These are phyloP conservation scores for Sugiyamaella floridensis DNA, from an alignment of 805 yeast genomes.

Conservation along the genomic window DNA sequence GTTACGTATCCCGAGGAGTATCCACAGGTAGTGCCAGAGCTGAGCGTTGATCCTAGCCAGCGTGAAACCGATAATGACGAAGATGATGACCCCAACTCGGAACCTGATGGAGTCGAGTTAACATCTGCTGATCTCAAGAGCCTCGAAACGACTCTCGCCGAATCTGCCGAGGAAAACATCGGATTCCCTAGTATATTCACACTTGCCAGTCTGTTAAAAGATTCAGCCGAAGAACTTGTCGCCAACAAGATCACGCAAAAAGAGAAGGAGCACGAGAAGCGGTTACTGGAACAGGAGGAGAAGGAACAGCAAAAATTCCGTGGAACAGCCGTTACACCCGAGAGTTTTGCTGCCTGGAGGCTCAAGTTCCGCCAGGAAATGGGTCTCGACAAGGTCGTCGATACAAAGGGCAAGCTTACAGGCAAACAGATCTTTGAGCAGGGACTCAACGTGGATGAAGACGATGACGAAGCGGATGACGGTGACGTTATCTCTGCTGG, in stretches of 20 bases:
- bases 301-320: slow-evolving; percentile 84
- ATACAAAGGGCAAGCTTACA: slow-evolving; percentile 69
- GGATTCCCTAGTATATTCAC: slow-evolving; percentile 94
- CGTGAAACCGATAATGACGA: slow-evolving; percentile 40
- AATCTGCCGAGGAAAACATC: slow-evolving; percentile 58
- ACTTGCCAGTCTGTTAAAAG: slow-evolving; percentile 68
- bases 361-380: slow-evolving; percentile 59
- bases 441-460: slow-evolving; percentile 74
- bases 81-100: slow-evolving; percentile 40
- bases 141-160: slow-evolving; percentile 22
- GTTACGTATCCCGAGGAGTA: slow-evolving; percentile 71
- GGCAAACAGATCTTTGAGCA: slow-evolving; percentile 87
- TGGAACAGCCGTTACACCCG: slow-evolving; percentile 84
- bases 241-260: slow-evolving; percentile 45
- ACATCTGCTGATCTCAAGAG: slow-evolving; percentile 31
- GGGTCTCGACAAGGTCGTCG: slow-evolving; percentile 51
- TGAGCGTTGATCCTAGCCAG: slow-evolving; percentile 38
- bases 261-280: slow-evolving; percentile 54
- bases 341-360: slow-evolving; percentile 72
- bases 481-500: slow-evolving; percentile 1
- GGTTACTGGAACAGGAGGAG: slow-evolving; percentile 56
- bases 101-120: slow-evolving; percentile 38
- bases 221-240: slow-evolving; percentile 66
- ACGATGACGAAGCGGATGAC: slow-evolving; percentile 37
- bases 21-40: slow-evolving; percentile 71